Evolutionary conservation across 352 stramenopile species (phyloP), one percentile per base, ranked within the genome.

Genomic region (Elongisporangium anandrum): DNA sequence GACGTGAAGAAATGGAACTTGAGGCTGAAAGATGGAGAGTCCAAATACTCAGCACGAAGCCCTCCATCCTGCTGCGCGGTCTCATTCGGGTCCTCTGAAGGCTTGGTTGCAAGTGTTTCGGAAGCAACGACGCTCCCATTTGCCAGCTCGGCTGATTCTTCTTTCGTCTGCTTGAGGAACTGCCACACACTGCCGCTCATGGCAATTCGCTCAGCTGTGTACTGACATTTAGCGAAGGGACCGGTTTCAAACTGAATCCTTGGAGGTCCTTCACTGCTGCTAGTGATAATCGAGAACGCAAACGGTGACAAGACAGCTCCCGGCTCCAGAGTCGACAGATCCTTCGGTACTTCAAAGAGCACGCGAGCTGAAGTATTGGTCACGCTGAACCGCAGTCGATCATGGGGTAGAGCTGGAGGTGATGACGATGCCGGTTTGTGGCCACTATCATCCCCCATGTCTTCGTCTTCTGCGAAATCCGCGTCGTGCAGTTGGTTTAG

Each of bases 1-100:
- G 80, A 89, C 10, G 77, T 81, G 61, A 92, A 85, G 49, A 89
- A 88, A 57, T 85, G 72, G 57, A 90, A 84, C 41, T 79, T 74
- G 47, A 88, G 60, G 5, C 63, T 72, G 56, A 93, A 81, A 56
- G 81, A 88, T 8, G 68, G 72, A 8, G 83, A 93, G 19, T 87
- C 75, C 23, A 87, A 53, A 41, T 93, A 93, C n/a, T 89, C 81
- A 38, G 73, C 65, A 45, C 34, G 34, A 45, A 45, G 6, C 12
- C 34, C 34, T 45, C 34, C 34, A 4, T 45, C 34, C 13, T 45
- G 34, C 4, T 45, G 34, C 12, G 34, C 2, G 17, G 34, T 45
- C 34, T 45, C 34, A 45, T 12, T 45, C 10, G 4, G 24, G 24
- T 7, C 24, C 3, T 17, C 34, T 17, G 13, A 45, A 17, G 34